Evolutionary conservation across 257 asterid species (phyloP).

Genomic region (Ilex asprella): DNA sequence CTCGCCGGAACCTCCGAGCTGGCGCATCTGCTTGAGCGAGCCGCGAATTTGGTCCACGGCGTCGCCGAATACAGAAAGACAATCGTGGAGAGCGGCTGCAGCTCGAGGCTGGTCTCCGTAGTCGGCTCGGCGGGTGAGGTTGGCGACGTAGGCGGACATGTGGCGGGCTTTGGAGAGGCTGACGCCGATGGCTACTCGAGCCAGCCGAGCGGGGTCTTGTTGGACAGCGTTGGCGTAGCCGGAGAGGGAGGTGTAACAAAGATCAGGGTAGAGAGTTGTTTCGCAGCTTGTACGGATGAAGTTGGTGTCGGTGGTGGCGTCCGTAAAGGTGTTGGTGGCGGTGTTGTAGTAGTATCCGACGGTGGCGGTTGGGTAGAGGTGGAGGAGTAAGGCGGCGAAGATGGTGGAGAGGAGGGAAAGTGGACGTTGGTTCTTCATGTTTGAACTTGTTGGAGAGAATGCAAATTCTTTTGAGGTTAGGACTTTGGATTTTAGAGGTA

Average conservation of each 20-base stretch:
- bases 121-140: conserved; percentile 41
- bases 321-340: neutral
- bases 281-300: conserved; percentile 66
- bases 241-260: conserved; percentile 59
- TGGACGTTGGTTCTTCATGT: conserved; percentile 19
- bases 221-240: conserved; percentile 45
- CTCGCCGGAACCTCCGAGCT: conserved; percentile 37
- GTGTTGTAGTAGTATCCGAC: conserved; percentile 1
- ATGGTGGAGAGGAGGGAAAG: conserved; percentile 3
- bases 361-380: conserved; percentile 21
- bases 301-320: conserved; percentile 23
- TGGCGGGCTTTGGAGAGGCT: conserved; percentile 46
- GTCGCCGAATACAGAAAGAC: conserved; percentile 49
- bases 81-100: conserved; percentile 62
- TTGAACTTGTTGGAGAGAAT: neutral
- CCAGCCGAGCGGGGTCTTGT: conserved; percentile 54
- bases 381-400: conserved; percentile 18
- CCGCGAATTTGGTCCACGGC: conserved; percentile 65
- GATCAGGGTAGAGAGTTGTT: conserved; percentile 50
- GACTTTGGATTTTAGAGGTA: too few relatives aligned
- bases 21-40: conserved; percentile 66
- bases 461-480: too few relatives aligned
- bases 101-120: conserved; percentile 45
- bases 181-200: conserved; percentile 49
- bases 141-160: conserved; percentile 38